These are phyloP conservation scores for Biscogniauxia marginata DNA, from an alignment of 2,329 filamentous ascomycete species.

Conservation along the genomic window DNA sequence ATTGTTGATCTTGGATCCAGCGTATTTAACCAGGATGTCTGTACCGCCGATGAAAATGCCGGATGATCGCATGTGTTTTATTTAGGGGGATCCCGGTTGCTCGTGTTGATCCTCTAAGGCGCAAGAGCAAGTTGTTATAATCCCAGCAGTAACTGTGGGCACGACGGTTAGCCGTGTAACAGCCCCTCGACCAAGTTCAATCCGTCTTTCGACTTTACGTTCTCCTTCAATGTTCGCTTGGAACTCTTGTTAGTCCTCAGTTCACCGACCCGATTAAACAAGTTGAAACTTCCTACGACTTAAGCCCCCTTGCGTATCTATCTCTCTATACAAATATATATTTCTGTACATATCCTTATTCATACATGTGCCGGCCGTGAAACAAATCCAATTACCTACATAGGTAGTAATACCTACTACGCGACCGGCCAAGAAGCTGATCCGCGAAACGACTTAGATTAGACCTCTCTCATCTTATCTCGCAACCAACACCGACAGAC, in stretches of 20 bases:
- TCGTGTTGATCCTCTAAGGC: not conserved
- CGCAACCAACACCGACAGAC: no score
- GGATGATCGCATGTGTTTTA: not conserved
- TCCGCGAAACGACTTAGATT: not conserved
- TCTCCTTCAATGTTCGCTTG: not conserved
- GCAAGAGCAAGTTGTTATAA: not conserved
- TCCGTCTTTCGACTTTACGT: not conserved
- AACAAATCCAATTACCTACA: not conserved
- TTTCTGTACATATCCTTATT: no score
- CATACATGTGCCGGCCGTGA: not conserved
- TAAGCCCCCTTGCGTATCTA: not conserved
- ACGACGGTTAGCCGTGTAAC: not conserved
- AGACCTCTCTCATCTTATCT: no score
- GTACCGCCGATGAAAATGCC: not conserved
- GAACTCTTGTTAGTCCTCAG: not conserved
- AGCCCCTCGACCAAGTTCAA: not conserved
- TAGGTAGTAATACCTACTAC: not conserved
- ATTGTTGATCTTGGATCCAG: not conserved
- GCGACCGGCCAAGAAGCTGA: not conserved
- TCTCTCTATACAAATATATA: not conserved
- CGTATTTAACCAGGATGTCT: not conserved
- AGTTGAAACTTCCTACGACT: not conserved
- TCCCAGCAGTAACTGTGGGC: not conserved
- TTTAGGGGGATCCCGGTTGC: not conserved
- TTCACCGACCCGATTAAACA: not conserved